These are phyloP conservation scores for Cladophialophora yegresii DNA, from an alignment of 2,329 filamentous ascomycete genomes.

Conservation along the genomic window DNA sequence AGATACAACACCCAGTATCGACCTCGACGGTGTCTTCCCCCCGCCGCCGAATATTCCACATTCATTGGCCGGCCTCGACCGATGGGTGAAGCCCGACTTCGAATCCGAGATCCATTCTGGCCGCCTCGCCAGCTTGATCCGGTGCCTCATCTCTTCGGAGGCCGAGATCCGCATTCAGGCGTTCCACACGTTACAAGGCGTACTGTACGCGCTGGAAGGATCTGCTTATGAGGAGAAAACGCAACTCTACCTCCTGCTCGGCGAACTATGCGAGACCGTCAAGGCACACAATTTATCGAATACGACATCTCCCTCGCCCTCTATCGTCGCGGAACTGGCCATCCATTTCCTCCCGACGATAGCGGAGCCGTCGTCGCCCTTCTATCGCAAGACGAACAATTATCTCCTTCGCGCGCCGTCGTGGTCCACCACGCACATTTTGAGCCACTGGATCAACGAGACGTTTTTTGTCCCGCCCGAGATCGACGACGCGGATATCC, in stretches of 20 bases:
- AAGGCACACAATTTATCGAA: conserved; percentile 7
- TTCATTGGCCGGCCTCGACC: conserved; percentile 51
- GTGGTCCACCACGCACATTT: conserved; percentile 65
- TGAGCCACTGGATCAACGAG: conserved; percentile 65
- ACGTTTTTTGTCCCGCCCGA: conserved; percentile 73
- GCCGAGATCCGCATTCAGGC: conserved; percentile 78
- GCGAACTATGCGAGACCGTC: conserved; percentile 73
- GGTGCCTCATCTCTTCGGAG: conserved; percentile 74
- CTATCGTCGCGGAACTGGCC: conserved; percentile 74
- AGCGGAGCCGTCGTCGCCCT: conserved; percentile 72
- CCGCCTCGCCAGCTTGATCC: conserved; percentile 67
- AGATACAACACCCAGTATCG: conserved; percentile 38
- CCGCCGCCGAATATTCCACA: conserved; percentile 50
- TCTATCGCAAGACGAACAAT: conserved; percentile 83
- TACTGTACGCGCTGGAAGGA: conserved; percentile 49
- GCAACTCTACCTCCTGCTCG: conserved; percentile 71
- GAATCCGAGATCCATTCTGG: conserved; percentile 77
- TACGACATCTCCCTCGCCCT: conserved; percentile 61
- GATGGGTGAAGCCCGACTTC: conserved; percentile 59
- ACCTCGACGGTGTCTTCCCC: conserved; percentile 57
- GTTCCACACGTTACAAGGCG: conserved; percentile 63
- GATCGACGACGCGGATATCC: conserved; percentile 62
- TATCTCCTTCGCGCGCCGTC: conserved; percentile 76
- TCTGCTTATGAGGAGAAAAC: conserved; percentile 67
- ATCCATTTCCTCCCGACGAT: conserved; percentile 67